These are phyloP conservation scores for Sporodiniella umbellata DNA, from an alignment of 371 early-diverging fungal genomes.

Conservation along the genomic window DNA sequence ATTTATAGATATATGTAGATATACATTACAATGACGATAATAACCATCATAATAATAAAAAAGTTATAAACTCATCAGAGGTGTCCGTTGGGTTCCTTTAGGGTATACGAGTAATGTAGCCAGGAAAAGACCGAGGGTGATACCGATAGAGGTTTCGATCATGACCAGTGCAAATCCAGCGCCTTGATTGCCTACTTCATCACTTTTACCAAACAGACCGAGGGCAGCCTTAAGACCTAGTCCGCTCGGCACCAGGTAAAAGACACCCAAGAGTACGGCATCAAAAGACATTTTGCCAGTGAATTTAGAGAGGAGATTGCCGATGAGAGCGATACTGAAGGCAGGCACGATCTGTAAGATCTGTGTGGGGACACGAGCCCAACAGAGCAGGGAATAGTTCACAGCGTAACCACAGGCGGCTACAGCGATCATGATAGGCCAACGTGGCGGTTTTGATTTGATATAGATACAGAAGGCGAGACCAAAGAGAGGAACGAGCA, in stretches of 20 bases:
- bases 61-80: constrained; percentile 57
- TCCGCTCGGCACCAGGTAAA: constrained; percentile 55
- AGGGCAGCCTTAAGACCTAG: constrained; percentile 47
- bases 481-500: constrained; percentile 42
- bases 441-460: constrained; percentile 31
- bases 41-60: too few species aligned
- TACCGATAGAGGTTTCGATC: constrained; percentile 44
- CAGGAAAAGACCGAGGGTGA: constrained; percentile 58
- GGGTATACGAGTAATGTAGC: constrained; percentile 58
- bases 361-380: constrained; percentile 47
- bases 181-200: constrained; percentile 35
- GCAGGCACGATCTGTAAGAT: constrained; percentile 49
- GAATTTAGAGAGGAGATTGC: constrained; percentile 48
- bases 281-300: constrained; percentile 57
- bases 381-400: constrained; percentile 29
- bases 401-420: constrained; percentile 26
- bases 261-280: constrained; percentile 48
- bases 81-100: constrained; percentile 49
- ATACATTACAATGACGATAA: too few species aligned
- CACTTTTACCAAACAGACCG: constrained; percentile 32
- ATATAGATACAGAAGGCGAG: constrained; percentile 38
- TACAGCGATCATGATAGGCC: constrained; percentile 37
- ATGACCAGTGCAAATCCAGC: constrained; percentile 46
- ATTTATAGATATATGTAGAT: too few species aligned
- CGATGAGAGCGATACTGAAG: constrained; percentile 51